Base-by-base conservation (phyloP, 1,139 yeast genomes). In the Taiozyma sp. region DNA sequence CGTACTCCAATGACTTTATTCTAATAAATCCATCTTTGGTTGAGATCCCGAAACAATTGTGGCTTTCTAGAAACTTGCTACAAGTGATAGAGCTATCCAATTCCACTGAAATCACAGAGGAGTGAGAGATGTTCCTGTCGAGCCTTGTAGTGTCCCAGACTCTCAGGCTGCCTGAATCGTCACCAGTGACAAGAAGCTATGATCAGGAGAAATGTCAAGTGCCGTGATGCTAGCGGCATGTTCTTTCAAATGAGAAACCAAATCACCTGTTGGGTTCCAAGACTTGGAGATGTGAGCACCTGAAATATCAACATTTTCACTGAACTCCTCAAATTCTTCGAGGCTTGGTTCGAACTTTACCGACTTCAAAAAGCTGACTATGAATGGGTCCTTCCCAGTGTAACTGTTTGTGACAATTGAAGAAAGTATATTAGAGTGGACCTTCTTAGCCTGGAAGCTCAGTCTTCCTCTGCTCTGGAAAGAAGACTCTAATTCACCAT, bases 141-240 rank as follows among this genome's bases (percentile, higher is more conserved):
- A 92, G 69, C 52, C 83, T 79, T 14, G 71, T 65, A 1, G 84
- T 70, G 61, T 90, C 96, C 98, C 98, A 93, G 0, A 93, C 68
- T 56, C 81, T 84, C 45, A 93, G 62, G 3, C 70, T 61, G 0
- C 98, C 97, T 47, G 78, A 76, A 45, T 83, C 85, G 5, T 95
- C 87, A 4, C 92, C 96, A 1, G 95, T 84, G 2, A 90, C 72
- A 58, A 84, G 59, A 80, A 87, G 42, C 79, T 79, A 23, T 81
- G 78, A 44, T 85, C 82, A 0, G 90, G 86, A 12, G 83, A 72
- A 0, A 80, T 78, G 4, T 76, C 78, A 10, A 91, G 67, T 45
- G 84, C 71, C 28, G 76, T 83, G 13, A 91, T 71, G 1, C 80
- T 65, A 1, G 73, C 59, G 14, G 71, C 69, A 57, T 83, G 87